Base-by-base conservation (phyloP, 1,284 basidiomycete genomes). In the Lentinula novae-zelandiae region DNA sequence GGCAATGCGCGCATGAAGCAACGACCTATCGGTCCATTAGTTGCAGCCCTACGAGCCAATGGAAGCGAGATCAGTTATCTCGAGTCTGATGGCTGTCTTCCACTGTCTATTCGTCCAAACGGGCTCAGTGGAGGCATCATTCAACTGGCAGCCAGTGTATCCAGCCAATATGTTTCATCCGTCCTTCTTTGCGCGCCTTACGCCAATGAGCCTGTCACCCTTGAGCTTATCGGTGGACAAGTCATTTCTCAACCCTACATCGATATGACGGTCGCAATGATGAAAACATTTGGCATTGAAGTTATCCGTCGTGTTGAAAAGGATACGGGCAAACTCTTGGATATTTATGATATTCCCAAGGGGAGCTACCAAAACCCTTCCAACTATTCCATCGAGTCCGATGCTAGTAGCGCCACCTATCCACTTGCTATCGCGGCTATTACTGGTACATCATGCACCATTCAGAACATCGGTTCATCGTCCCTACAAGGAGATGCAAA, bases 191-290 rank as follows among this genome's bases (percentile, higher is more conserved):
- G 95, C 70, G 96, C 96, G 0, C 96, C 96, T 0, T 99, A 98
- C 72, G 96, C 96, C 0, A 71, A 76, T 42, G 82, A 93, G 69
- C 81, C 89, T 12, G 85, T 98, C 65, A 89, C 87, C 4, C 87
- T 99, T 62, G 93, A 97, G 76, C 86, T 99, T 62, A 90, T 87
- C 0, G 95, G 95, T 27, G 95, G 93, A 3, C 86, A 92, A 69
- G 97, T 99, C 71, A 98, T 99, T 74, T 97, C 95, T 17, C 96
- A 98, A 77, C 95, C 95, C 2, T 99, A 99, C 80, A 99, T 99
- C 75, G 96, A 99, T 77, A 98, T 99, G 96, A 99, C 97, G 4
- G 91, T 98, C 66, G 89, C 95, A 7, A 97, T 99, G 90, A 99
- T 99, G 97, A 81, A 82, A 62, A 85, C 90, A n/a, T 99, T 99